Conservation (phyloP, 2,329 filamentous ascomycete genomes). For the Talaromyces funiculosus region DNA sequence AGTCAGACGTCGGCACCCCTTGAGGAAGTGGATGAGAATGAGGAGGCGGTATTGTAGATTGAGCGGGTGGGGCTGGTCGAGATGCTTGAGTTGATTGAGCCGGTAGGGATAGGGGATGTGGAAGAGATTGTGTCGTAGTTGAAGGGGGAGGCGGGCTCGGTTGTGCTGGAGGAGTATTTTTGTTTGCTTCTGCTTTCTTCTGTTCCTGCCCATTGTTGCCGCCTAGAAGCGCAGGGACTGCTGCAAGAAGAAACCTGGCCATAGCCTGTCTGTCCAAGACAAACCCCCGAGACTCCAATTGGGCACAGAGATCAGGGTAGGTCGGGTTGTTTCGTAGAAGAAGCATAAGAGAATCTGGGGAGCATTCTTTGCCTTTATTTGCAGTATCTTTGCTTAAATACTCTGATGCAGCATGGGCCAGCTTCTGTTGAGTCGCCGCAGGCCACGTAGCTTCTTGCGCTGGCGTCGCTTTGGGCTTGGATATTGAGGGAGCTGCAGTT, state of each 20-base stretch:
- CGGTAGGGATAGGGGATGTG: not conserved
- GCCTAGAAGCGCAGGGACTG: constrained; percentile 23
- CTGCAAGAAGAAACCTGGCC: constrained; percentile 44
- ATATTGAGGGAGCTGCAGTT: not conserved
- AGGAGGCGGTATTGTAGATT: not conserved
- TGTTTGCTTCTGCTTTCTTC: not conserved
- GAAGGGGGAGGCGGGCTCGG: not conserved
- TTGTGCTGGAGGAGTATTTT: not conserved
- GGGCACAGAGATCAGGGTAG: constrained; percentile 52
- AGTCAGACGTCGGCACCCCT: not conserved
- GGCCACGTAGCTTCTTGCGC: constrained; percentile 45
- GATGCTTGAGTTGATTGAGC: not conserved
- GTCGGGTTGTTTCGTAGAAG: constrained; percentile 51
- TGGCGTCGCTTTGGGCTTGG: not conserved
- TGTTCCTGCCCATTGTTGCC: constrained; percentile 9
- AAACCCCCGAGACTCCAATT: constrained; percentile 46
- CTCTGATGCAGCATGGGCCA: constrained; percentile 47
- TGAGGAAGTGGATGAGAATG: constrained; percentile 1
- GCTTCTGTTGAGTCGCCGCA: constrained; percentile 39
- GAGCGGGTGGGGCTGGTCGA: not conserved
- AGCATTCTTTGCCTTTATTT: constrained; percentile 38
- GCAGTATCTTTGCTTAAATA: constrained; percentile 41
- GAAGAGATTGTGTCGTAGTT: not conserved
- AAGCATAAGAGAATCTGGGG: constrained; percentile 36
- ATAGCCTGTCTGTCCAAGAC: constrained; percentile 49